Evolutionary conservation across 176 grass and related monocot genomes (phyloP).

Genomic region (Paspalum vaginatum): DNA sequence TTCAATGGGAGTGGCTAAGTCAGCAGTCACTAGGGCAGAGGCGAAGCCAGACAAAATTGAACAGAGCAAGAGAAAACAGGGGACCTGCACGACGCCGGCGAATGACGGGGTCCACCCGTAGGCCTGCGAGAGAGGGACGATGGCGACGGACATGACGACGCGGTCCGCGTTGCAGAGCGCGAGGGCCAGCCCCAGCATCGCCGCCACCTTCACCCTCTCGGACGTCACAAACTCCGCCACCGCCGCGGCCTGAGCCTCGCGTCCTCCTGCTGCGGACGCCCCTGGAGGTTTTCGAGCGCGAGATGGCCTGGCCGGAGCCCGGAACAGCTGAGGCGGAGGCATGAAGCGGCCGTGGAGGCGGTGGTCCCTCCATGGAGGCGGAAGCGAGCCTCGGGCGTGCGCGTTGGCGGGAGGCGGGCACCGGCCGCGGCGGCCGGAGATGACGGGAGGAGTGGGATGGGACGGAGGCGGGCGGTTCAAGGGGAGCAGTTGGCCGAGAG

Average conservation of each 20-base stretch:
- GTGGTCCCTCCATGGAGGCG: conserved; percentile 28
- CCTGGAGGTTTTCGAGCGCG: conserved; percentile 2
- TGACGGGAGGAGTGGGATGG: conserved; percentile 26
- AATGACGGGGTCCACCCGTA: conserved; percentile 83
- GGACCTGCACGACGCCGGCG: conserved; percentile 86
- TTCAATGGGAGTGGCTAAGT: neutral
- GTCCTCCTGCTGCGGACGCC: conserved; percentile 22
- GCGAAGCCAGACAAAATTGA: conserved; percentile 26
- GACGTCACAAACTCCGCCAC: conserved; percentile 80
- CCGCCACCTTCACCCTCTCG: conserved; percentile 90
- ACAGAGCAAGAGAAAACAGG: conserved; percentile 14
- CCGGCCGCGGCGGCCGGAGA: conserved; percentile 20
- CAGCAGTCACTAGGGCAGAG: conserved; percentile 26
- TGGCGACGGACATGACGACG: conserved; percentile 95
- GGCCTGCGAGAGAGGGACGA: conserved; percentile 83
- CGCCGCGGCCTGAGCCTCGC: conserved; percentile 38
- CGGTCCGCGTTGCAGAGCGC: conserved; percentile 95
- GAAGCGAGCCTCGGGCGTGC: neutral
- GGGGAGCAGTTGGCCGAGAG: conserved; percentile 49
- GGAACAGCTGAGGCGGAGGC: conserved; percentile 4
- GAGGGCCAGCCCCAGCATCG: conserved; percentile 84
- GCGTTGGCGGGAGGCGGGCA: neutral
- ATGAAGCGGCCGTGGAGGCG: conserved; percentile 18
- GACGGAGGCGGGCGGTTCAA: conserved; percentile 37
- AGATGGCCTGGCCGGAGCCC: conserved; percentile 19